Base-by-base conservation (phyloP, 1,284 basidiomycete species). In the Cryptococcus sp. region DNA sequence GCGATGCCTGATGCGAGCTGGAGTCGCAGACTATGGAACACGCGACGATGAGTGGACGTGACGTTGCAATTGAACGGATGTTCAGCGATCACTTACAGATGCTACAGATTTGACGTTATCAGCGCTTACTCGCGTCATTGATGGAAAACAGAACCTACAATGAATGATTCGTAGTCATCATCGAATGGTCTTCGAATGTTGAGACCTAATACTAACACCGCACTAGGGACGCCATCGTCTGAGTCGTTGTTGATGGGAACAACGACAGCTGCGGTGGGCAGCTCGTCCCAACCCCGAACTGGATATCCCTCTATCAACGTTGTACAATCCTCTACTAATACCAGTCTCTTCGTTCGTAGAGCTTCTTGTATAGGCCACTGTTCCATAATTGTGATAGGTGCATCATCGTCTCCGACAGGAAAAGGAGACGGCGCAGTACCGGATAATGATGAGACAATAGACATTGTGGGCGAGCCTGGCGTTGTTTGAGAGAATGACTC, bases 121-220 rank as follows among this genome's bases (percentile, higher is more conserved):
- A 20, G 37, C 6, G 22, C 2, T 17, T 39, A 22, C 8, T 13
- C 20, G 20, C 26, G 26, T 54, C 43, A 57, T 34, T 45, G 0
- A 29, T 19, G 22, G 5, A 59, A 11, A 19, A 19, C 19, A 1
- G 13, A 1, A 68, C 72, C 63, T 55, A 73, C 72, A 25, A 73
- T 66, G 57, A 75, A 78, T 10, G 72, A 62, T 59, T 73, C 66
- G 64, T 80, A 73, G 49, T 73, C 70, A 1, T 72, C 68, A 52
- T 79, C 75, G 56, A 73, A 78, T 2, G 73, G 69, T 48, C 75
- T 54, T 34, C 74, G 55, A 2, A 74, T 62, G 59, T 73, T 78
- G 37, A 79, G 58, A 8, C 80, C 79, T 1, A 81, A 59, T 19
- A 81, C 71, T 10, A 80, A 56, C 0, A 80, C 69, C 0, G 73